Conservation (phyloP, 2,329 filamentous ascomycete species). For the Scedosporium boydii region DNA sequence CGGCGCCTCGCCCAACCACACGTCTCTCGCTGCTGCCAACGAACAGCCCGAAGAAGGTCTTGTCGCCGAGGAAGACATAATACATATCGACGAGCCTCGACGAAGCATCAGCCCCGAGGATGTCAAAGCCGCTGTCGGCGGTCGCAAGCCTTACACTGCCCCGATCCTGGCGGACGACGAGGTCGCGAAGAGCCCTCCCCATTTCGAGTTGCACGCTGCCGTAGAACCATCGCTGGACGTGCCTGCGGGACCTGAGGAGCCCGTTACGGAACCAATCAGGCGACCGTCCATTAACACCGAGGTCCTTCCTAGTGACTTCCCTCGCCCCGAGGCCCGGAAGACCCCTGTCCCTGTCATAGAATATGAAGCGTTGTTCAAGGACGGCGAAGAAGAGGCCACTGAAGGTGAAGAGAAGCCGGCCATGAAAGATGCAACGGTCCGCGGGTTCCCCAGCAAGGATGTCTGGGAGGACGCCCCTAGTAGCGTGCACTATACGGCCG, state of each 20-base stretch:
- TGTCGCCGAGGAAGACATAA: constrained; percentile 44
- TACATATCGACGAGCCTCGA: constrained; percentile 62
- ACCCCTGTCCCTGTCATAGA: constrained; percentile 54
- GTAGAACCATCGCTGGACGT: constrained; percentile 29
- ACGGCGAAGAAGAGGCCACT: constrained; percentile 41
- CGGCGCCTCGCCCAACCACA: constrained; percentile 14
- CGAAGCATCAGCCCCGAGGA: neutral
- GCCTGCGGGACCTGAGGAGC: neutral
- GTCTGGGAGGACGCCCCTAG: constrained; percentile 95
- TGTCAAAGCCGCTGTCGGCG: constrained; percentile 27
- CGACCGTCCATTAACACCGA: constrained; percentile 25
- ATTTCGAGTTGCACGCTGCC: constrained; percentile 66
- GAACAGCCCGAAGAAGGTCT: neutral
- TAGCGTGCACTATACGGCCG: constrained; percentile 69
- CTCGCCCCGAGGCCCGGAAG: neutral
- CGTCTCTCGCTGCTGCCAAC: constrained; percentile 16
- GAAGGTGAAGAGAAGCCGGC: constrained; percentile 26
- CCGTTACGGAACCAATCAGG: constrained; percentile 48
- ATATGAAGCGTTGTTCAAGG: constrained; percentile 89
- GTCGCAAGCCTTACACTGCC: constrained; percentile 52
- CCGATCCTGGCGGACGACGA: constrained; percentile 89
- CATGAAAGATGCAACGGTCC: constrained; percentile 45
- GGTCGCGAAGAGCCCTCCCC: constrained; percentile 61
- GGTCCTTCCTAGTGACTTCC: neutral
- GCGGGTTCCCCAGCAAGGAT: constrained; percentile 84